phyloP scores from a whole-genome alignment of 164 flowering plant genomes.

The Nelumbo lutea region DNA sequence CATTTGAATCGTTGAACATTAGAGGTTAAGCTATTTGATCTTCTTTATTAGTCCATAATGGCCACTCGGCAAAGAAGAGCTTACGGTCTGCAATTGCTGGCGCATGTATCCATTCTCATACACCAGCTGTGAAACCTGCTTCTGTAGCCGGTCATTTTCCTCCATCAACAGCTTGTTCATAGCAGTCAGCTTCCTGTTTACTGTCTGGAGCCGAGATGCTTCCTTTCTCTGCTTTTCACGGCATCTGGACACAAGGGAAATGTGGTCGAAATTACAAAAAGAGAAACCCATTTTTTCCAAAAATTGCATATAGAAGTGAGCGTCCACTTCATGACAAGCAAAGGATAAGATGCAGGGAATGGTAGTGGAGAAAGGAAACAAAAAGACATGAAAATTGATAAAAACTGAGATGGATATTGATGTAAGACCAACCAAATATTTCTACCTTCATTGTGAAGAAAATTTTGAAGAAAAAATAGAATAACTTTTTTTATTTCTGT shows the following conservation, averaged over 20 bases:
- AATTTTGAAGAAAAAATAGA: background rate
- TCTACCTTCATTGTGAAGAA: background rate
- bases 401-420: no score
- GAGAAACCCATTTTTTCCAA: background rate
- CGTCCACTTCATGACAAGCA: background rate
- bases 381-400: no score
- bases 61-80: slow-evolving; percentile 5
- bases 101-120: slow-evolving; percentile 80
- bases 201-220: slow-evolving; percentile 71
- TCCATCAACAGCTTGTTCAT: slow-evolving; percentile 94
- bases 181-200: slow-evolving; percentile 74
- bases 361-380: background rate
- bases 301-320: background rate
- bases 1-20: background rate
- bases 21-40: background rate
- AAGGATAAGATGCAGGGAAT: background rate
- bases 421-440: no score
- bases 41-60: no score
- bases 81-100: slow-evolving; percentile 59
- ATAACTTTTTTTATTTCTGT: background rate
- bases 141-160: slow-evolving; percentile 87
- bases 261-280: background rate
- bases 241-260: slow-evolving; percentile 43
- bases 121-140: slow-evolving; percentile 79
- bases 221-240: slow-evolving; percentile 91